Conservation (phyloP, 805 yeast species). For the Kazachstania bromeliacearum region DNA sequence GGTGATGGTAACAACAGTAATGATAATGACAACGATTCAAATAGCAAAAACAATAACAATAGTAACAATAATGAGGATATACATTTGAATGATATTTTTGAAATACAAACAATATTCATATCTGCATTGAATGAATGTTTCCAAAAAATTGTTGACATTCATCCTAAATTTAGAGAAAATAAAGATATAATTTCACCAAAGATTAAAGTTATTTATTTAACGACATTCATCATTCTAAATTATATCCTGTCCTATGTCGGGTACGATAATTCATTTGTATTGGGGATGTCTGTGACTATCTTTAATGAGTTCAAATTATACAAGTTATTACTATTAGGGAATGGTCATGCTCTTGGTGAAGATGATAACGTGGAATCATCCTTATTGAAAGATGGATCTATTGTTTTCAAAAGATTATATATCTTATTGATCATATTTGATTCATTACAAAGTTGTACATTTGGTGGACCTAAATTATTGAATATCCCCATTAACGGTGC, state of each 20-base stretch:
- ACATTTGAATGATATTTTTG: conserved; percentile 12
- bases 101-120: conserved; percentile 20
- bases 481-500: conserved; percentile 20
- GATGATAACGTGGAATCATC: conserved; percentile 3
- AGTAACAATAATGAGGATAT: conserved; percentile 3
- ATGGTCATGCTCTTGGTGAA: too few species aligned
- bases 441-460: conserved; percentile 42
- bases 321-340: conserved; percentile 30
- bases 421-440: conserved; percentile 41
- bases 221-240: conserved; percentile 38
- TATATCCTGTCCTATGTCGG: conserved; percentile 53
- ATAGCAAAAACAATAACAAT: conserved; percentile 1
- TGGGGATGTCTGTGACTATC: conserved; percentile 43
- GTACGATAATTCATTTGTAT: conserved; percentile 46
- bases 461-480: conserved; percentile 37
- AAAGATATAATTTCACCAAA: conserved; percentile 24
- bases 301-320: conserved; percentile 50
- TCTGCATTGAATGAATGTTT: conserved; percentile 27
- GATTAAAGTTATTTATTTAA: conserved; percentile 28
- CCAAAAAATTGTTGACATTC: conserved; percentile 25
- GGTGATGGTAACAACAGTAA: conserved; percentile 3
- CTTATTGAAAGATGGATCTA: conserved; percentile 25
- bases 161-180: conserved; percentile 25
- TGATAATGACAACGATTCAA: conserved; percentile 2
- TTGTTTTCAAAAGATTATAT: conserved; percentile 36